These are phyloP conservation scores for Talaromyces liani DNA, from an alignment of 495 filamentous ascomycete genomes.

Conservation along the genomic window DNA sequence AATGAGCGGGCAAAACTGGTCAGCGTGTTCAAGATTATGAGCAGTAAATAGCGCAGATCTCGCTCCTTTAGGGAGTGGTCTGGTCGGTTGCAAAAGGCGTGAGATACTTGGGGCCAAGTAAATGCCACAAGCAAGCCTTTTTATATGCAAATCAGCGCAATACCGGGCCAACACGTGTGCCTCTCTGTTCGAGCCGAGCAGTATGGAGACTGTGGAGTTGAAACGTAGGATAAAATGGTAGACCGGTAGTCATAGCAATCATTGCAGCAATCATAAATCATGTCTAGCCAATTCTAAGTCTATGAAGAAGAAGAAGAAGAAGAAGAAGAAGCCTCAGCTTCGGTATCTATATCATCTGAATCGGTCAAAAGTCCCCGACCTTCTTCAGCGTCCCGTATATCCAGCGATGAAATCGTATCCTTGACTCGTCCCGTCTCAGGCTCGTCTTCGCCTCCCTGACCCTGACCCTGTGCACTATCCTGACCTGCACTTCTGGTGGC, in stretches of 20 bases:
- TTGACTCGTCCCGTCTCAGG: not conserved
- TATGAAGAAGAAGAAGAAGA: not conserved
- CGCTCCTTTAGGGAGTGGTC: too few relatives aligned
- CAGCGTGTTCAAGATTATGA: too few relatives aligned
- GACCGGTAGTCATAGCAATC: not conserved
- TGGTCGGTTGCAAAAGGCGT: too few relatives aligned
- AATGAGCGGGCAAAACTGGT: too few relatives aligned
- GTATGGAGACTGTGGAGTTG: too few relatives aligned
- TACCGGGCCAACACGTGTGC: too few relatives aligned
- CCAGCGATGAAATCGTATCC: not conserved
- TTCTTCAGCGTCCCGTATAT: not conserved
- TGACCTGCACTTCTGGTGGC: not conserved
- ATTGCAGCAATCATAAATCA: not conserved
- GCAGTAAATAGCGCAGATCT: too few relatives aligned
- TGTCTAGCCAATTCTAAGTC: not conserved
- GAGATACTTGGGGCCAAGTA: too few relatives aligned
- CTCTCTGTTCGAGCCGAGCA: too few relatives aligned
- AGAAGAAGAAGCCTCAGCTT: not conserved
- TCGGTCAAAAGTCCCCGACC: not conserved
- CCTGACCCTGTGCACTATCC: not conserved
- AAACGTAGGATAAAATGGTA: not conserved
- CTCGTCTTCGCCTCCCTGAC: not conserved
- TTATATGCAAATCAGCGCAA: too few relatives aligned
- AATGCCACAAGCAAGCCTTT: too few relatives aligned
- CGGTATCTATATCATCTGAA: not conserved